Conservation (phyloP, 2,329 filamentous ascomycete genomes). For the Stagonosporopsis chrysanthemi region DNA sequence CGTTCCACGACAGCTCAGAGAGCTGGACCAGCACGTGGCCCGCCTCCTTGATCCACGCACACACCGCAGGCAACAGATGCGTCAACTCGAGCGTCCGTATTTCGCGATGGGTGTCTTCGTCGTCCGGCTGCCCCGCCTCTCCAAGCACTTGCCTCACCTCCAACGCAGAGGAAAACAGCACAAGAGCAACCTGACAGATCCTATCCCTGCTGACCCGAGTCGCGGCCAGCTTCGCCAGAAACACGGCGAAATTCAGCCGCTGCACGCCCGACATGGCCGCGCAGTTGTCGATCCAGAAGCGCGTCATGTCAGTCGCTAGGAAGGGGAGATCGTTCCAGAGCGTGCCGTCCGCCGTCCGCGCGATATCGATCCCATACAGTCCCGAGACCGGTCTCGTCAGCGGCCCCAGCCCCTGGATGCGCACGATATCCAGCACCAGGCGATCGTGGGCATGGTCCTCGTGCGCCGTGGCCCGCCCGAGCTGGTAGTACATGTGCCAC, state of each 20-base stretch:
- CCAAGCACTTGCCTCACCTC: constrained; percentile 5
- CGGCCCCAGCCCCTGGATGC: no score
- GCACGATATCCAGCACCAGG: no score
- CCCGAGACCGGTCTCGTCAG: constrained; percentile 20
- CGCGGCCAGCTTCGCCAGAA: constrained; percentile 19
- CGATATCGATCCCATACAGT: constrained; percentile 20
- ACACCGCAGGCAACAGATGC: constrained; percentile 13
- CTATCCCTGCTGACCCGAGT: constrained; percentile 12
- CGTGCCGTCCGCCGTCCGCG: constrained; percentile 20
- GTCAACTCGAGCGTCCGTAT: constrained; percentile 4
- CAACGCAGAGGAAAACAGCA: constrained; percentile 13
- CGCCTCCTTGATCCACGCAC: no score
- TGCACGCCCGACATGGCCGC: constrained; percentile 11
- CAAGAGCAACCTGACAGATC: constrained; percentile 13
- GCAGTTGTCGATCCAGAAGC: constrained; percentile 14
- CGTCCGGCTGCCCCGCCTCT: not conserved
- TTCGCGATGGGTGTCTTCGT: constrained; percentile 5
- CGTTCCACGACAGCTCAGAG: constrained; percentile 11
- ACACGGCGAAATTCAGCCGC: constrained; percentile 17
- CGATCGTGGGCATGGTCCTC: no score
- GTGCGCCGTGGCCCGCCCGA: no score
- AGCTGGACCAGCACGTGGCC: no score
- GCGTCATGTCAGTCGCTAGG: constrained; percentile 3
- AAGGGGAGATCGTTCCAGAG: constrained; percentile 22
- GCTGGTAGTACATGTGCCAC: no score